A percentile compares a stretch with the other conserved stretches of the same genome.
These are phyloP conservation scores for Rhizophagus clarus DNA, from an alignment of 192 early-diverging fungal genomes.

Conservation along the genomic window DNA sequence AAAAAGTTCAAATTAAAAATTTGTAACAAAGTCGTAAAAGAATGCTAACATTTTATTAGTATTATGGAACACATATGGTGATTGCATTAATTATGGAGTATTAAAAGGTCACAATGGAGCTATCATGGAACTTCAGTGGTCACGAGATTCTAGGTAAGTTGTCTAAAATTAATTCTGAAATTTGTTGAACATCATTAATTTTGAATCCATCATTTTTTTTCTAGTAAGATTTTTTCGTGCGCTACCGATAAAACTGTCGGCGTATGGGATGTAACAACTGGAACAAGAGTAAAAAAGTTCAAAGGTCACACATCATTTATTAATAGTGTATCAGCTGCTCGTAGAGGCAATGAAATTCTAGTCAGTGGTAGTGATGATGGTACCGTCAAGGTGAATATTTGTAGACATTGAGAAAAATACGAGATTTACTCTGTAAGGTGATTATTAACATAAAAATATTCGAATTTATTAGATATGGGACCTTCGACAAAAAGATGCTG, in stretches of 20 bases:
- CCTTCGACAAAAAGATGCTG: constrained; percentile 62
- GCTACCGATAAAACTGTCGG: constrained; percentile 80
- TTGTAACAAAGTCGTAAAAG: neutral
- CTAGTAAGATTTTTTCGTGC: constrained; percentile 76
- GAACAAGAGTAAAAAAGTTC: constrained; percentile 78
- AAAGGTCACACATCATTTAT: constrained; percentile 82
- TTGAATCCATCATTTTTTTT: constrained; percentile 5
- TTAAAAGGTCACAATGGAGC: constrained; percentile 86
- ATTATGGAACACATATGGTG: constrained; percentile 93
- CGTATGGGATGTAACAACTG: constrained; percentile 84
- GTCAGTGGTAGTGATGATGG: constrained; percentile 89
- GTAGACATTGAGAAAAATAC: neutral
- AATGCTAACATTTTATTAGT: constrained; percentile 44
- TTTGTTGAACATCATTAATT: neutral
- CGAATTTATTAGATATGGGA: constrained; percentile 62
- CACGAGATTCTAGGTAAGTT: constrained; percentile 68
- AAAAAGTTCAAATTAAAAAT: constrained; percentile 3
- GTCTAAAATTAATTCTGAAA: neutral
- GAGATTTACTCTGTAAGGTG: too few species aligned
- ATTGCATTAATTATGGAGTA: constrained; percentile 85
- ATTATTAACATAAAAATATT: neutral
- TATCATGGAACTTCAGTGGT: constrained; percentile 91
- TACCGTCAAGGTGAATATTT: constrained; percentile 56
- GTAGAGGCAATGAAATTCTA: constrained; percentile 74
- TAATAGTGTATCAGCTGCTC: constrained; percentile 75